phyloP scores from a whole-genome alignment of 2,329 filamentous ascomycete genomes.

The Fusarium virguliforme region DNA sequence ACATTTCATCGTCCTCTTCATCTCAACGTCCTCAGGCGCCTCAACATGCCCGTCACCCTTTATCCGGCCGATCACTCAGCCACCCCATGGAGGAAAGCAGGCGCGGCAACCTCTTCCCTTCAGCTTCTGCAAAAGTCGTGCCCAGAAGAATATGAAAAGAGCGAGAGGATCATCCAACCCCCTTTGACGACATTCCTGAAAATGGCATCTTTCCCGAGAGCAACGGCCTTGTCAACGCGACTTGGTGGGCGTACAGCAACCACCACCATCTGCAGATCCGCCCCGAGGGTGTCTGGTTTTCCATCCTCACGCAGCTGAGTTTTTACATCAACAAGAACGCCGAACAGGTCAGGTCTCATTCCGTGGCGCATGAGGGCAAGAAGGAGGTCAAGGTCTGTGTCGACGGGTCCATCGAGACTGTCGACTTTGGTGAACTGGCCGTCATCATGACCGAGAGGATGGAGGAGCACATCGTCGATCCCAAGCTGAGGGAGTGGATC shows the following conservation, averaged over 20 bases:
- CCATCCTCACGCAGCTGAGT: constrained; percentile 65
- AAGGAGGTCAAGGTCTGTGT: constrained; percentile 1
- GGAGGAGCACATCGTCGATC: constrained; percentile 9
- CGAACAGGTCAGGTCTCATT: constrained; percentile 59
- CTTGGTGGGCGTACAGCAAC: constrained; percentile 59
- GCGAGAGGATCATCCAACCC: not conserved
- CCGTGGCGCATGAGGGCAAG: constrained; percentile 14
- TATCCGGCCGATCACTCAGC: constrained; percentile 8
- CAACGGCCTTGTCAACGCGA: constrained; percentile 60
- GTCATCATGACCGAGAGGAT: not conserved
- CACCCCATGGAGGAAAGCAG: not conserved
- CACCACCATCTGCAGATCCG: constrained; percentile 65
- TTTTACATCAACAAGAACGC: constrained; percentile 64
- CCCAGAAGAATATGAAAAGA: not conserved
- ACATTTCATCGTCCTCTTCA: not conserved
- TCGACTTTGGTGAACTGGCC: constrained; percentile 3
- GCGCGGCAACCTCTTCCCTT: not conserved
- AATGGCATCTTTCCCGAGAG: not conserved
- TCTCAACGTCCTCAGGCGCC: not conserved
- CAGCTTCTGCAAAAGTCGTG: not conserved
- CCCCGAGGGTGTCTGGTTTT: constrained; percentile 69
- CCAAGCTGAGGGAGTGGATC: constrained; percentile 49
- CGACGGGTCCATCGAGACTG: not conserved
- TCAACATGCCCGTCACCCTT: not conserved
- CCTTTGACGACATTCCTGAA: not conserved